These are phyloP conservation scores for Rhizophora mangle DNA, from an alignment of 345 rosid genomes.

Conservation along the genomic window DNA sequence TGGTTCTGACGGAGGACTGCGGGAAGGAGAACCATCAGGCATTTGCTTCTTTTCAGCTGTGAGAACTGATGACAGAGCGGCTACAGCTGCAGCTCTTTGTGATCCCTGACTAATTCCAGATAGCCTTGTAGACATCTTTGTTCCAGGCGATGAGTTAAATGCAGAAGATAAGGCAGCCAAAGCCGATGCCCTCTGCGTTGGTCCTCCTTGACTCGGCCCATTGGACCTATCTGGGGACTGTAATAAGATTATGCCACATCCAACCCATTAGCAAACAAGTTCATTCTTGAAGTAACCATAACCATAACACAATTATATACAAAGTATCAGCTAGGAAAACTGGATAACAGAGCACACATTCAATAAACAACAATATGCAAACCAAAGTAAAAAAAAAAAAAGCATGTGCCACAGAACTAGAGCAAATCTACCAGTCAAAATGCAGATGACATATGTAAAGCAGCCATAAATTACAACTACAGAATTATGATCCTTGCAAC, in stretches of 20 bases:
- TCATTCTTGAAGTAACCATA: background rate
- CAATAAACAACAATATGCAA: no score
- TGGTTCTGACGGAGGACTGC: conserved; percentile 43
- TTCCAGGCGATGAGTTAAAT: conserved; percentile 55
- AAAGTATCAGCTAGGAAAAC: background rate
- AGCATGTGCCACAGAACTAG: no score
- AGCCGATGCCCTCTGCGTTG: conserved; percentile 80
- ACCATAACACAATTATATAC: background rate
- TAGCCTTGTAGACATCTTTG: conserved; percentile 43
- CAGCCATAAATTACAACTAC: no score
- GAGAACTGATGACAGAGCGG: conserved; percentile 91
- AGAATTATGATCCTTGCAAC: no score
- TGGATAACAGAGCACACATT: background rate
- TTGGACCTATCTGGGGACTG: conserved; percentile 58
- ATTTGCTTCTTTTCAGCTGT: conserved; percentile 74
- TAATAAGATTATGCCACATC: conserved; percentile 2
- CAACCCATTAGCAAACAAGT: background rate
- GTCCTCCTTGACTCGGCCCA: conserved; percentile 58
- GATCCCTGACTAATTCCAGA: conserved; percentile 50
- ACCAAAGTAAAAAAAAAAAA: no score
- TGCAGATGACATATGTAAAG: no score
- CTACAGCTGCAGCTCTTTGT: conserved; percentile 95
- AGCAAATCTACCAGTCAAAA: no score
- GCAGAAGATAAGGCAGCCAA: conserved; percentile 83
- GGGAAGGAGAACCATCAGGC: conserved; percentile 62